Base-by-base conservation (phyloP, 495 filamentous ascomycete species). In the Penicillium chermesinum region DNA sequence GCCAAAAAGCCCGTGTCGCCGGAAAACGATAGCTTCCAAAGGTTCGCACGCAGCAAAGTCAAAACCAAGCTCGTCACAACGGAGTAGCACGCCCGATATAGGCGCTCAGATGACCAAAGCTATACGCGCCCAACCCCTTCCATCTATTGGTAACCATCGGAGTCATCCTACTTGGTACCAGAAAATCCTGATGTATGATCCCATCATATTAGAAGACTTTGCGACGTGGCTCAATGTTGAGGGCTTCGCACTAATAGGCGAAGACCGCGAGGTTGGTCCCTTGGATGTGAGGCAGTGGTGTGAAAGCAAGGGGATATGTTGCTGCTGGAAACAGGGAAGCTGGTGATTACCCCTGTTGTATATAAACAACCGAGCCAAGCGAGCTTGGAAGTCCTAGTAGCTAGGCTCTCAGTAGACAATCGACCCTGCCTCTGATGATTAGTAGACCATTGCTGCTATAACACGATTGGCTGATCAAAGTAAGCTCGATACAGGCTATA, bases 181-280 rank as follows among this genome's bases (percentile, higher is more conserved):
- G 70, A 91, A 89, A 64, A 96, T 98, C 38, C 74, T 97, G 14
- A 82, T 96, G 67, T 97, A 91, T 61, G 91, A 97, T 52, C 89
- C 94, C 0, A 85, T 98, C 33, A 74, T 93, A 0, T 61, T 96
- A 1, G 93, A 97, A 64, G 93, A 96, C 46, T 69, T 98, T 7
- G 75, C 90, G 4, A 70, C 64, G 1, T 97, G 89, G 89, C 63
- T 98, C 18, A 96, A 95, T 50, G 76, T 74, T 14, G 81, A 85
- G 25, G 84, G 83, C 3, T 55, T 94, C 30, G 71, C 70, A 7
- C 69, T 72, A 14, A 72, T 81, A 0, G 77, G 78, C 2, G 81
- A 81, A 50, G 82, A 89, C 53, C 76, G 79, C 2, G 83, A 90
- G 69, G 76, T 91, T 15, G 59, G 65, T 25, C 58, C 63, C 9